Percentiles rank a stretch among this genome's conserved stretches.
These are phyloP conservation scores for Pseudogymnoascus sp. DNA, from an alignment of 2,329 filamentous ascomycete species.

Conservation along the genomic window DNA sequence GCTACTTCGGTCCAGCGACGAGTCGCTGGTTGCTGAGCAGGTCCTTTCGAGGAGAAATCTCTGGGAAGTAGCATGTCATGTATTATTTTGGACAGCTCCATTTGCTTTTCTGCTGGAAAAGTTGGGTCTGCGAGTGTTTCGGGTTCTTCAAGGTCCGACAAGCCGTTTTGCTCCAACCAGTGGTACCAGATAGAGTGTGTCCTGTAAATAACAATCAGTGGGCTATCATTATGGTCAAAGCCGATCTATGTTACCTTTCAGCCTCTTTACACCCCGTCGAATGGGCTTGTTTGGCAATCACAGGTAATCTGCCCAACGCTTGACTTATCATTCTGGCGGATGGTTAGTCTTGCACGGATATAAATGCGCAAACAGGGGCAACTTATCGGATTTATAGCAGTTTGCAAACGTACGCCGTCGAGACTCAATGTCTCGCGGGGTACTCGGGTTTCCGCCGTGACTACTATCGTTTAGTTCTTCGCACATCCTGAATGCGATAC, in stretches of 20 bases:
- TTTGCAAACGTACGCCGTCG: slow-evolving; percentile 14
- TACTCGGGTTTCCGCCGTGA: slow-evolving; percentile 4
- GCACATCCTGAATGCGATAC: slow-evolving; percentile 19
- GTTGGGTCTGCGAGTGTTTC: neutral
- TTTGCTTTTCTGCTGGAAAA: neutral
- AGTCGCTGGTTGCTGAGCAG: neutral
- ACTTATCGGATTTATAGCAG: slow-evolving; percentile 18
- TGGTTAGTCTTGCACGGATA: slow-evolving; percentile 1
- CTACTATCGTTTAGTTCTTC: slow-evolving; percentile 14
- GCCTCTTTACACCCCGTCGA: neutral
- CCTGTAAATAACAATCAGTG: neutral
- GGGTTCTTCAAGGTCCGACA: slow-evolving; percentile 1
- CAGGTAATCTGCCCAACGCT: slow-evolving; percentile 9
- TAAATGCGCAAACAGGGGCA: neutral
- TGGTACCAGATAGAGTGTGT: slow-evolving; percentile 3
- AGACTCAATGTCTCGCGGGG: slow-evolving; percentile 10
- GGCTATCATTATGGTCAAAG: neutral
- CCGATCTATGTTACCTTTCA: neutral
- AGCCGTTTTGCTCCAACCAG: neutral
- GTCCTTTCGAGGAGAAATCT: neutral
- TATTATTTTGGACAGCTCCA: slow-evolving; percentile 5
- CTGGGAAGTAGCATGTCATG: slow-evolving; percentile 2
- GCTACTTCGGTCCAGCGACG: slow-evolving; percentile 7
- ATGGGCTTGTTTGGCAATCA: neutral
- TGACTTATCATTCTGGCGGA: slow-evolving; percentile 11